Conservation (phyloP, 1,139 yeast species). For the Kazachstania sp. region DNA sequence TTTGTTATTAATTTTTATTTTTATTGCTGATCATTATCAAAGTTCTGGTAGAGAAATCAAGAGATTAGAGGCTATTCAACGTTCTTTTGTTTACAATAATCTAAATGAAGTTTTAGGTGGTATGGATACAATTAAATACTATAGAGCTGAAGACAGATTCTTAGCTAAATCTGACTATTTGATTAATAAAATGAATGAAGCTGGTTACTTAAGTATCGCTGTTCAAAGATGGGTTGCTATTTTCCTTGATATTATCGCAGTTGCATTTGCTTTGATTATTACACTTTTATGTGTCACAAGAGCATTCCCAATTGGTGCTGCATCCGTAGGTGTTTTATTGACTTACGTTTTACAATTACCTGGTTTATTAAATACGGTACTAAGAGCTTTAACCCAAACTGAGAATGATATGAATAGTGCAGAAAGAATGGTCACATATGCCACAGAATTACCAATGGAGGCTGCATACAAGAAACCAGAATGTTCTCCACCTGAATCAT, state of each 20-base stretch:
- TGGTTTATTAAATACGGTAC: constrained; percentile 41
- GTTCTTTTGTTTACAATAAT: constrained; percentile 71
- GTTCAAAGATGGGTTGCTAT: constrained; percentile 75
- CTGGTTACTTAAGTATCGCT: constrained; percentile 56
- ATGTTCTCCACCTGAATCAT: constrained; percentile 44
- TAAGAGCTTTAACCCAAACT: constrained; percentile 54
- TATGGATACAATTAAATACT: constrained; percentile 60
- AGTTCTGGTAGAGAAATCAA: constrained; percentile 78
- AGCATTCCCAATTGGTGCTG: constrained; percentile 54
- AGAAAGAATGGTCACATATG: constrained; percentile 71
- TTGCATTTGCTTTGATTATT: constrained; percentile 38
- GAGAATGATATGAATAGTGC: constrained; percentile 82
- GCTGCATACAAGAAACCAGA: constrained; percentile 48
- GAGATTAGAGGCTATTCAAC: constrained; percentile 66
- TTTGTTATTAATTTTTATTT: constrained; percentile 39
- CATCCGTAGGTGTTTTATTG: constrained; percentile 67
- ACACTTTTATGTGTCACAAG: constrained; percentile 58
- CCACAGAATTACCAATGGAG: constrained; percentile 58
- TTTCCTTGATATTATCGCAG: constrained; percentile 50
- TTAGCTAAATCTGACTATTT: constrained; percentile 40
- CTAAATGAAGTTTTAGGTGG: constrained; percentile 73
- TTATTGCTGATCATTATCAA: constrained; percentile 56
- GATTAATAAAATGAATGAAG: constrained; percentile 61
- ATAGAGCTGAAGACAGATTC: constrained; percentile 45
- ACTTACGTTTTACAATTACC: constrained; percentile 53